Conservation (phyloP, 495 filamentous ascomycete genomes). For the Hypoxylon rickii region DNA sequence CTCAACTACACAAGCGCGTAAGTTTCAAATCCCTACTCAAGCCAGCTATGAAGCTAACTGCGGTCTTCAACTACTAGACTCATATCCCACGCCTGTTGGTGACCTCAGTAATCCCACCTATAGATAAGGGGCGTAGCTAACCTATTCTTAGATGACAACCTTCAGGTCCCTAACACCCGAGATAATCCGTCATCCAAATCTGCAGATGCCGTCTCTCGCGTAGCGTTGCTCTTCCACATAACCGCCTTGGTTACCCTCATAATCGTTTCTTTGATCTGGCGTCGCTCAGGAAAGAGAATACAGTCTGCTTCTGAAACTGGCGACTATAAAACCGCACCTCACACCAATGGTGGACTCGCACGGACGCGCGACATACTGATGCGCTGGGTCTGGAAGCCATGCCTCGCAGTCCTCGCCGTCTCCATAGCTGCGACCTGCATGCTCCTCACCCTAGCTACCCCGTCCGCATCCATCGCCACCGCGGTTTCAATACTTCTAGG, state of each 20-base stretch:
- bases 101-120: background rate
- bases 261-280: background rate
- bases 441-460: background rate
- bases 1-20: background rate
- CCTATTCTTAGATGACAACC: background rate
- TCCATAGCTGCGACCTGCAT: background rate
- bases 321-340: background rate
- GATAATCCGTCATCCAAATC: background rate
- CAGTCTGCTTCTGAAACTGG: background rate
- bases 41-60: background rate
- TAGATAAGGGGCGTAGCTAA: background rate
- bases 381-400: background rate
- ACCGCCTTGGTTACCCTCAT: background rate
- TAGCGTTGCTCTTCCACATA: background rate
- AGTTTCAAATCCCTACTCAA: too few species aligned
- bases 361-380: background rate
- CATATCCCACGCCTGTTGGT: background rate
- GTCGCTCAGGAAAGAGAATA: background rate
- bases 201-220: background rate
- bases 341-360: background rate
- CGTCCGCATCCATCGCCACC: background rate
- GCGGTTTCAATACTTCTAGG: background rate
- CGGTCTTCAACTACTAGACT: background rate
- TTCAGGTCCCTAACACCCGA: background rate
- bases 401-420: background rate